Base-by-base conservation (phyloP, 768 basidiomycete genomes). In the Clitopilus passeckerianus region DNA sequence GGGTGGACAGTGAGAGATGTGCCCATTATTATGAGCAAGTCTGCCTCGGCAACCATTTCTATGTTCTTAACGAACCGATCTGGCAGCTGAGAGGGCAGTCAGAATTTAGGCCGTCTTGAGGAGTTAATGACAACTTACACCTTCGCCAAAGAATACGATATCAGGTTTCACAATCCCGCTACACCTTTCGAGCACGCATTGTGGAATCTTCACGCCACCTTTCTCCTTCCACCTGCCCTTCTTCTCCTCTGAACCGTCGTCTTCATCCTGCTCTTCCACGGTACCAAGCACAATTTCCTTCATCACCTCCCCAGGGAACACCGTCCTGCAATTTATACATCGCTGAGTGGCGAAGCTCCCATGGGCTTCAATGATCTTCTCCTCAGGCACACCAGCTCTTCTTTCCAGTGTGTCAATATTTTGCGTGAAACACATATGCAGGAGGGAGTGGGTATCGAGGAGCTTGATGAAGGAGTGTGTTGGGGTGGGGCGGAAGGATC, bases 361-460 rank as follows among this genome's bases (percentile, higher is more conserved):
- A 67, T 99, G 97, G 0, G 97, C 97, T 74, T 98, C 96, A 53
- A 98, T 80, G 61, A 98, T 86, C 69, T 86, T 86, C 33, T 82
- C 72, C 0, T 72, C 78, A 0, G 90, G 86, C 0, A 97, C 81
- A 5, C 92, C 92, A 0, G 93, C 92, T 5, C 85, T 80, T 1
- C 91, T 82, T 68, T 98, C 96, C 14, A 98, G 83, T 0, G 93
- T 95, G 69, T 98, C 95, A 58, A 94, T 94, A 67, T 95, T 95
- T 72, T 94, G 94, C 5, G 93, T 93, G 67, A 91, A 92, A 74
- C 90, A 91, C 43, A 80, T 87, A 61, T 85, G 82, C 1, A 99
- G 83, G 15, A 89, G 77, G 0, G 71, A 69, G 64, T 90, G 87
- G 34, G 84, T 74, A n/a, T 85, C 77, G 24, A 99, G 80, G 18